Evolutionary conservation across 2,329 filamentous ascomycete species (phyloP).

Genomic region (Alternaria infectoria): DNA sequence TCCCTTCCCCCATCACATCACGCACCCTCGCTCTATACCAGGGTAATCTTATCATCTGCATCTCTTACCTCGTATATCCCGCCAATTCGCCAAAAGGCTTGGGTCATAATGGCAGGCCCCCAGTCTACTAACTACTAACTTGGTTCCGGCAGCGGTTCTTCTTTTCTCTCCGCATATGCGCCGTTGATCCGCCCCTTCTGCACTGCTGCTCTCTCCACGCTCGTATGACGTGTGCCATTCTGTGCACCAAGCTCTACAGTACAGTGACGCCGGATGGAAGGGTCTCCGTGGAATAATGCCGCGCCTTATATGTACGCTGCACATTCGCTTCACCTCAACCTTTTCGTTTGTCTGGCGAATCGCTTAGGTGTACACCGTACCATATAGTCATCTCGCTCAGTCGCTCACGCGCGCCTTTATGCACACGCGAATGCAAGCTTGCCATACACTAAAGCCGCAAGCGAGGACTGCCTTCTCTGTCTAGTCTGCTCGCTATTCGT

Average conservation of each 20-base stretch:
- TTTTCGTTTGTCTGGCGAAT: not conserved
- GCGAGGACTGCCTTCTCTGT: not conserved
- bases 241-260: not conserved
- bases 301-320: not conserved
- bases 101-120: not conserved
- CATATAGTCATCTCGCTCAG: not conserved
- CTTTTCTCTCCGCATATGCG: not conserved
- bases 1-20: not conserved
- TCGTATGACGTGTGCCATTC: not conserved
- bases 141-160: not conserved
- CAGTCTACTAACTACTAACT: not conserved
- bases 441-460: not conserved
- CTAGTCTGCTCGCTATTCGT: not conserved
- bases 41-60: slow-evolving; percentile 11
- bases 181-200: not conserved
- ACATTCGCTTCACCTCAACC: not conserved
- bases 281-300: not conserved
- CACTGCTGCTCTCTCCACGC: not conserved
- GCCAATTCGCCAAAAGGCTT: slow-evolving; percentile 2
- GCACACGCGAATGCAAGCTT: not conserved
- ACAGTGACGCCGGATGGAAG: not conserved
- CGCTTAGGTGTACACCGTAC: not conserved
- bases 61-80: not conserved
- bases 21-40: slow-evolving; percentile 4
- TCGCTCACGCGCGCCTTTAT: not conserved